phyloP scores from a whole-genome alignment of 2,329 filamentous ascomycete species.

The Triangularia setosa region DNA sequence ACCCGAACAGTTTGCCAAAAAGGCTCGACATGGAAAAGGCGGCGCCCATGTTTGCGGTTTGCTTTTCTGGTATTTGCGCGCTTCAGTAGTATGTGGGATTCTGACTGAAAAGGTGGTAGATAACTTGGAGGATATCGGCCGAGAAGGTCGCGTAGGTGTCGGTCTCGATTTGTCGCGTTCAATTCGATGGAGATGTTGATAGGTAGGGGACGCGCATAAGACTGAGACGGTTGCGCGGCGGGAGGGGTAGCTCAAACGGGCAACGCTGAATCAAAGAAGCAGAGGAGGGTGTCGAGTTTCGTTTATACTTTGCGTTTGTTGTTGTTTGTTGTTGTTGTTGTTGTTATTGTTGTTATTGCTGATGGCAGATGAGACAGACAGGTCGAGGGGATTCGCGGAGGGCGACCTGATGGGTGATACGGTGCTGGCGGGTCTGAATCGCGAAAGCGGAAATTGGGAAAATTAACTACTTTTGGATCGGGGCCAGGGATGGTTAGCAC shows the following conservation, averaged over 20 bases:
- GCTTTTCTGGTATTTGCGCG: neutral
- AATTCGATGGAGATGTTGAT: neutral
- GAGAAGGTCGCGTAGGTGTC: neutral
- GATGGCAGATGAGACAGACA: neutral
- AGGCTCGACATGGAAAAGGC: slow-evolving; percentile 78
- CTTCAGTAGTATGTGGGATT: neutral
- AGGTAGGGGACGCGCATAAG: neutral
- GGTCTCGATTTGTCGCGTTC: neutral
- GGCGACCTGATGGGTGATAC: neutral
- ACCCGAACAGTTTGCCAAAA: slow-evolving; percentile 98
- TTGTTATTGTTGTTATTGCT: neutral
- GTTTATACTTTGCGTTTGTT: no score
- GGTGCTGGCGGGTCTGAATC: neutral
- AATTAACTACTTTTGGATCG: neutral
- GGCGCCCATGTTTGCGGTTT: slow-evolving; percentile 70
- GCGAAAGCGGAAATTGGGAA: neutral
- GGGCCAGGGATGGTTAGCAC: neutral
- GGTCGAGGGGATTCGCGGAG: neutral
- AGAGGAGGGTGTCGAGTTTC: neutral
- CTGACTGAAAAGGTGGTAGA: no score
- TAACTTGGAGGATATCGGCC: neutral
- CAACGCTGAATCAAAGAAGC: neutral
- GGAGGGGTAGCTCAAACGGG: neutral
- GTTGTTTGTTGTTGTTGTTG: neutral
- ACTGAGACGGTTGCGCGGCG: neutral